A percentile compares a stretch with the other conserved stretches of the same genome.
phyloP scores from a whole-genome alignment of 2,329 filamentous ascomycete genomes.

The Macrophomina tecta region DNA sequence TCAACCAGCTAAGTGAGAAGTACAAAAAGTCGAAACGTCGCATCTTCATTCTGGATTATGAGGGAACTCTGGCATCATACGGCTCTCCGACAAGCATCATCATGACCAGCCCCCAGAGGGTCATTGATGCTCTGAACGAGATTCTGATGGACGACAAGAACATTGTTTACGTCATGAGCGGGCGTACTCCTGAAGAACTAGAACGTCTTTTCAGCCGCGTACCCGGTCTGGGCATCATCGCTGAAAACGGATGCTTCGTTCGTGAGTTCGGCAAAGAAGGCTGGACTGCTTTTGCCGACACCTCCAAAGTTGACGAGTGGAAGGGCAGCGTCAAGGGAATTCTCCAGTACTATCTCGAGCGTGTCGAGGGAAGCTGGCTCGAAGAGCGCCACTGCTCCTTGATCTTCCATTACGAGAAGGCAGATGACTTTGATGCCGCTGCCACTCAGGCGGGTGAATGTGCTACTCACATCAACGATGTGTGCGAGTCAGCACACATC shows the following conservation, averaged over 20 bases:
- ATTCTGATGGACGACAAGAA: conserved; percentile 81
- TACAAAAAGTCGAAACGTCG: conserved; percentile 72
- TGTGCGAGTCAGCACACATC: conserved; percentile 81
- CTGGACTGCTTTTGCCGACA: conserved; percentile 82
- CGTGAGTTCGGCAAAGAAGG: conserved; percentile 68
- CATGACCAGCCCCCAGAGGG: conserved; percentile 82
- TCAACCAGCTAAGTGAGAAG: conserved; percentile 66
- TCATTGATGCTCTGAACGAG: conserved; percentile 81
- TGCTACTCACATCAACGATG: conserved; percentile 93
- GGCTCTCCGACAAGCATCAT: conserved; percentile 85
- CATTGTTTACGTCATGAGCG: conserved; percentile 92
- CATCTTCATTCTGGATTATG: conserved; percentile 90
- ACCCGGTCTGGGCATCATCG: conserved; percentile 84
- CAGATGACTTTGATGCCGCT: conserved; percentile 77
- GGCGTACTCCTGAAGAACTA: conserved; percentile 83
- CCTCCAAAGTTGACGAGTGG: conserved; percentile 74
- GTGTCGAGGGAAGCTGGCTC: conserved; percentile 84
- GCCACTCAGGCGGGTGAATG: conserved; percentile 85
- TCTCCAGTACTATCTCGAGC: conserved; percentile 86
- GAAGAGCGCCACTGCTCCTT: conserved; percentile 92
- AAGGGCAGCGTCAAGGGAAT: conserved; percentile 83
- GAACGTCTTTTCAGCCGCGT: conserved; percentile 85
- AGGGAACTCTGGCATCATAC: conserved; percentile 89
- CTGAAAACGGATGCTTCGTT: conserved; percentile 92
- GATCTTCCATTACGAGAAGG: conserved; percentile 86